These are phyloP conservation scores for Dryas integrifolia DNA, from an alignment of 331 rosid genomes.

Conservation along the genomic window DNA sequence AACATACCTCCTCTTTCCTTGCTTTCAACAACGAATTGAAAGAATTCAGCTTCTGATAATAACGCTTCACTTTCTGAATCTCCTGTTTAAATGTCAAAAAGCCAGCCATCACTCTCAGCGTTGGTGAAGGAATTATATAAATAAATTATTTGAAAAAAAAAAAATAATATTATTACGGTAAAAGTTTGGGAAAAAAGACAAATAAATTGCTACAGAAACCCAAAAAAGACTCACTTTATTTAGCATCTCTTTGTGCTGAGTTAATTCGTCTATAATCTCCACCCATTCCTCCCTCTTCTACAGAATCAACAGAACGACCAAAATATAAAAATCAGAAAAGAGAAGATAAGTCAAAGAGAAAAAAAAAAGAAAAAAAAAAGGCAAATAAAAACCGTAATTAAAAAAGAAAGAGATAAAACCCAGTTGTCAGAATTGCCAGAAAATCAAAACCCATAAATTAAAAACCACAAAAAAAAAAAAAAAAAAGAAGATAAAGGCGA, in stretches of 20 bases:
- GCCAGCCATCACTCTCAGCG: not conserved
- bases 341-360: not conserved
- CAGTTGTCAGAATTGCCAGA: not conserved
- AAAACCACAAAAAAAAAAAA: not conserved
- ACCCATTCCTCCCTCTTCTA: slow-evolving; percentile 45
- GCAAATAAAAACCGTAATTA: no score
- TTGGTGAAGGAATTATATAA: not conserved
- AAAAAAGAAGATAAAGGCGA: not conserved
- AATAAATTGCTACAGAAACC: not conserved
- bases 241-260: slow-evolving; percentile 21
- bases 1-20: slow-evolving; percentile 38
- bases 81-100: slow-evolving; percentile 37
- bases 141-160: not conserved
- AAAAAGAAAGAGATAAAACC: not conserved
- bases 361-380: not conserved
- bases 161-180: not conserved
- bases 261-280: slow-evolving; percentile 29
- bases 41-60: slow-evolving; percentile 21
- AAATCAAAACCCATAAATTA: not conserved
- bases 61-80: slow-evolving; percentile 32
- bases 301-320: not conserved
- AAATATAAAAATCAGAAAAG: not conserved
- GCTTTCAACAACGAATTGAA: slow-evolving; percentile 41
- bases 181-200: not conserved
- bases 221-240: slow-evolving; percentile 28